Conservation (phyloP, 1,284 basidiomycete genomes). For the Volvariella volvacea region DNA sequence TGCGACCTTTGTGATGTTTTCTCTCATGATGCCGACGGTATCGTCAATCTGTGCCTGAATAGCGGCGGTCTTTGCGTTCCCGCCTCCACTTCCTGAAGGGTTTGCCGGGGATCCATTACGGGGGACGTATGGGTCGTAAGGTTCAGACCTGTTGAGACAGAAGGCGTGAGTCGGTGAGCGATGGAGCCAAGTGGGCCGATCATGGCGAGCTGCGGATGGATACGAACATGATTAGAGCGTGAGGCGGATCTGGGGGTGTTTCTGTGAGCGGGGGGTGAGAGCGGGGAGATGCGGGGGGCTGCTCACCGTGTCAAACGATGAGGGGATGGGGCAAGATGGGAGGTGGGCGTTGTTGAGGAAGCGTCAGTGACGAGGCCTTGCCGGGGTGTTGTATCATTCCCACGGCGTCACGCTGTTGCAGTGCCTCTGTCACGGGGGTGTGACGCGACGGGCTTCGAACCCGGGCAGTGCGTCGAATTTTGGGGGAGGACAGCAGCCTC, state of each 20-base stretch:
- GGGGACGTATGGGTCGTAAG: constrained; percentile 94
- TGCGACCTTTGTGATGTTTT: constrained; percentile 95
- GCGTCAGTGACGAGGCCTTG: not conserved
- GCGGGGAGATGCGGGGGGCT: not conserved
- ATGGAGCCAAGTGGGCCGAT: not conserved
- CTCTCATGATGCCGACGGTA: constrained; percentile 95
- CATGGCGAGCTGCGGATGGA: constrained; percentile 1
- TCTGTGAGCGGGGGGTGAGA: not conserved
- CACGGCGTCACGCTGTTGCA: not conserved
- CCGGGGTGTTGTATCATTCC: not conserved
- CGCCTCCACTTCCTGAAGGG: constrained; percentile 44
- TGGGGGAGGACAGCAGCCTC: too few species aligned
- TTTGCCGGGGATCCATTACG: constrained; percentile 66
- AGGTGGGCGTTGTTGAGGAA: constrained; percentile 8
- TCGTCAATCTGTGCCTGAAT: constrained; percentile 94
- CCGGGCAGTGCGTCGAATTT: too few species aligned
- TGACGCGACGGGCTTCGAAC: too few species aligned
- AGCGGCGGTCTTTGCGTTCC: constrained; percentile 82
- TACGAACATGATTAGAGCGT: constrained; percentile 32
- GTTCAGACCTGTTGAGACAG: constrained; percentile 65
- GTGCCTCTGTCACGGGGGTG: not conserved
- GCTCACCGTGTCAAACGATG: constrained; percentile 34
- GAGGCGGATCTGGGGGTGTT: constrained; percentile 15
- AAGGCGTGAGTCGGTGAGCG: constrained; percentile 9
- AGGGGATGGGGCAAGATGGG: constrained; percentile 14